These are phyloP conservation scores for Aspergillus quadricinctus DNA, from an alignment of 2,329 filamentous ascomycete species.

Conservation along the genomic window DNA sequence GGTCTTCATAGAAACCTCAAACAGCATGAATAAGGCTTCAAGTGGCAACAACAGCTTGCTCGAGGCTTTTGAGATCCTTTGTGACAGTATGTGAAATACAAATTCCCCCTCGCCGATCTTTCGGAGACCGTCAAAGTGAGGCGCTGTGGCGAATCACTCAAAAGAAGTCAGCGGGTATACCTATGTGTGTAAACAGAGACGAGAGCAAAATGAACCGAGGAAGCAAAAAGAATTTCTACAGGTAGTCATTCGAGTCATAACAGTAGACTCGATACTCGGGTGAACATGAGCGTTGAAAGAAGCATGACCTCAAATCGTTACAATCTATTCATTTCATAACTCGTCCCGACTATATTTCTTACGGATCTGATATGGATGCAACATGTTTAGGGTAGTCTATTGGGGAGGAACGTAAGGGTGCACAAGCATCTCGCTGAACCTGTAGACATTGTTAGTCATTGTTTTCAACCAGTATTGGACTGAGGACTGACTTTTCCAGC, in stretches of 20 bases:
- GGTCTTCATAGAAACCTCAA: background rate
- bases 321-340: constrained; percentile 37
- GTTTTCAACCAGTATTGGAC: background rate
- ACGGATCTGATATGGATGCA: constrained; percentile 10
- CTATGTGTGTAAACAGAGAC: background rate
- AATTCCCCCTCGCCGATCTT: background rate
- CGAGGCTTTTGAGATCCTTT: background rate
- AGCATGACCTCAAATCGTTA: constrained; percentile 24
- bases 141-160: constrained; percentile 7
- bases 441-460: constrained; percentile 21
- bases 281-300: constrained; percentile 5
- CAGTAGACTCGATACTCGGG: background rate
- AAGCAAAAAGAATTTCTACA: background rate
- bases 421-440: constrained; percentile 49
- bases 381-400: constrained; percentile 23
- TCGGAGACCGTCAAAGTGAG: constrained; percentile 9
- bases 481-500: constrained; percentile 65
- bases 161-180: background rate
- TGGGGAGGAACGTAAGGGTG: constrained; percentile 45
- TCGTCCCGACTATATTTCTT: constrained; percentile 24
- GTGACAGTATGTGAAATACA: background rate
- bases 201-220: background rate
- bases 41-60: background rate
- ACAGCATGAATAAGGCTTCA: background rate
- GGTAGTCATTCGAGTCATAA: background rate